Base-by-base conservation (phyloP, 805 yeast species). In the Tanozyma kutaoensis region DNA sequence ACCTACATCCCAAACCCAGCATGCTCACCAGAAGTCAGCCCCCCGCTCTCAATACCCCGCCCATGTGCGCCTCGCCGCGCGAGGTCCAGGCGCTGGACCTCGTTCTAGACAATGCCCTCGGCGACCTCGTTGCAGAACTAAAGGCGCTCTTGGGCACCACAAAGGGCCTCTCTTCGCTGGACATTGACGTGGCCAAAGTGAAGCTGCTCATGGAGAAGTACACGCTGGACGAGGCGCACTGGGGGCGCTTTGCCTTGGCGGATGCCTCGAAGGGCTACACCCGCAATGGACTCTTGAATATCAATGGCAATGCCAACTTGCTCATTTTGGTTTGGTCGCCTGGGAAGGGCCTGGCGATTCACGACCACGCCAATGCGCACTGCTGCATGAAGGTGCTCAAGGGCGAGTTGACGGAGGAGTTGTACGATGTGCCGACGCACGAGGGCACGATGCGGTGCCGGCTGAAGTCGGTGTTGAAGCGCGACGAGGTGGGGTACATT, bases 291-390 rank as follows among this genome's bases (percentile, higher is more conserved):
- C 67, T 88, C 16, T 70, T 66, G 20, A 72, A 77, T 41, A 65
- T 81, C 38, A 79, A 80, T 48, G 66, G 66, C 12, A 70, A 69
- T 40, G 95, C 81, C 23, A 75, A 76, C 40, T 53, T 77, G 30
- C 57, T 77, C 28, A 50, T 77, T 11, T 49, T 77, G 27, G 82
- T 76, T 13, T 77, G 88, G 88, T 62, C 65, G 28, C 84, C 85
- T 1, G 71, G 72, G 6, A 60, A 62, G 39, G 61, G 72, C 15
- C 69, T 79, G 14, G 63, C 69, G 26, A 70, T 77, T 33, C 88
- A 77, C 45, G 82, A 76, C 47, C 88, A 77, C 39, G 80, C 84
- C 13, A 61, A 67, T 29, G 82, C 85, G 9, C 84, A 77, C 50
- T 77, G 88, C 49, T 63, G 76, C 33, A 76, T 77, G 72, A 76